These are phyloP conservation scores for Teunomyces cretensis DNA, from an alignment of 805 yeast species.

Conservation along the genomic window DNA sequence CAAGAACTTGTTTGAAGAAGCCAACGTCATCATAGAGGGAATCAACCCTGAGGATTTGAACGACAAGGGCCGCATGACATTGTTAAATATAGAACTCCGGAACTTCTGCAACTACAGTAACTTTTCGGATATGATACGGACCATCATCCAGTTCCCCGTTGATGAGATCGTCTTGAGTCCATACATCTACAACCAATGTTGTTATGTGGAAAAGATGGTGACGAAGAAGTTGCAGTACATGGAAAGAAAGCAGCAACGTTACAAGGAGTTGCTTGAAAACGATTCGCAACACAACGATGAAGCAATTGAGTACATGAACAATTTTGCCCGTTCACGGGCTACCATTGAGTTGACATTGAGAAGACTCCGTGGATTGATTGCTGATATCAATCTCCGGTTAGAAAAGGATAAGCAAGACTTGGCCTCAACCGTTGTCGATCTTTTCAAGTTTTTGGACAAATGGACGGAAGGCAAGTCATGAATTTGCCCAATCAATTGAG, in stretches of 20 bases:
- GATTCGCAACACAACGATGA: slow-evolving; percentile 4
- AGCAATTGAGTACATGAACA: slow-evolving; percentile 6
- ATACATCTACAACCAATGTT: slow-evolving; percentile 32
- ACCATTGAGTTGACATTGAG: slow-evolving; percentile 1
- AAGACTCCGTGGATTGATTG: slow-evolving; percentile 31
- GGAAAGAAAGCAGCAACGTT: slow-evolving; percentile 4
- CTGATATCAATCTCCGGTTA: slow-evolving; percentile 34
- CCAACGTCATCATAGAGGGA: slow-evolving; percentile 21
- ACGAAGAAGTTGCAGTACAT: slow-evolving; percentile 12
- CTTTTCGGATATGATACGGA: slow-evolving; percentile 15
- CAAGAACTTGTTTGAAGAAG: slow-evolving; percentile 22
- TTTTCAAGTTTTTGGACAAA: slow-evolving; percentile 23
- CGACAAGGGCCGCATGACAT: slow-evolving; percentile 25
- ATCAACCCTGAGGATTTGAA: slow-evolving; percentile 23
- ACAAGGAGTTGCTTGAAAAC: background rate
- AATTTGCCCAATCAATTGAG: too few relatives aligned
- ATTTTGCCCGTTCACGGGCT: background rate
- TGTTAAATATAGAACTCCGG: slow-evolving; percentile 26
- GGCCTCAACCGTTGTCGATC: slow-evolving; percentile 14
- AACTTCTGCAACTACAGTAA: slow-evolving; percentile 18
- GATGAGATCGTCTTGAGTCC: slow-evolving; percentile 31
- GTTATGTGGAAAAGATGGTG: slow-evolving; percentile 28
- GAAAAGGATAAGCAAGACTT: slow-evolving; percentile 32
- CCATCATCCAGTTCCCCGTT: slow-evolving; percentile 31
- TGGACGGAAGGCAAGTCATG: slow-evolving; percentile 18